Evolutionary conservation across 495 filamentous ascomycete species (phyloP).

Genomic region (Talaromyces borbonicus): DNA sequence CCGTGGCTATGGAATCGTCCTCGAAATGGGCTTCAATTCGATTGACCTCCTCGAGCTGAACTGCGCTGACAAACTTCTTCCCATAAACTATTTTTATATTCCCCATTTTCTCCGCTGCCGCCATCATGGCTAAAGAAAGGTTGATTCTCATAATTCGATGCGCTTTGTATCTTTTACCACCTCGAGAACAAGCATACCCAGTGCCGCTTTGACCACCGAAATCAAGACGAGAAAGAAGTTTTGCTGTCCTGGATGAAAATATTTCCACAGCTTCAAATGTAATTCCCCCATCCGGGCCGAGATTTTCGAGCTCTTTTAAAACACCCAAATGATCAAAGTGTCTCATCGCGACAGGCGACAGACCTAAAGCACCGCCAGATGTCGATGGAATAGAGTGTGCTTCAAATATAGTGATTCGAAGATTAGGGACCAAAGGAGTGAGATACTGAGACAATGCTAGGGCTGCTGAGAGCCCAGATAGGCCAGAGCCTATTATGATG

Average conservation of each 20-base stretch:
- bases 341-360: constrained; percentile 51
- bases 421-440: constrained; percentile 29
- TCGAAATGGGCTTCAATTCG: constrained; percentile 40
- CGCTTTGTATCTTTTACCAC: constrained; percentile 23
- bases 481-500: constrained; percentile 46
- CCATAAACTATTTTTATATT: constrained; percentile 31
- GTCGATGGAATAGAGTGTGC: constrained; percentile 44
- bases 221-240: constrained; percentile 32
- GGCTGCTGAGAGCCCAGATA: constrained; percentile 45
- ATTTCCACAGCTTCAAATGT: constrained; percentile 43
- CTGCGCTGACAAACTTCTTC: constrained; percentile 28
- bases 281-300: constrained; percentile 35
- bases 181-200: constrained; percentile 22
- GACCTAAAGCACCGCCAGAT: constrained; percentile 52
- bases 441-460: constrained; percentile 41
- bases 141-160: constrained; percentile 39
- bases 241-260: constrained; percentile 41
- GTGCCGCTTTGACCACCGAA: constrained; percentile 29
- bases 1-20: constrained; percentile 35
- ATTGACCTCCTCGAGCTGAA: constrained; percentile 22
- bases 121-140: constrained; percentile 37
- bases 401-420: constrained; percentile 47
- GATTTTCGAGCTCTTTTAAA: constrained; percentile 29
- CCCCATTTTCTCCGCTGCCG: constrained; percentile 27
- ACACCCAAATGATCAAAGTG: constrained; percentile 48